Conservation (phyloP, 176 grass and related monocot species). For the Rhynchospora tenuis region DNA sequence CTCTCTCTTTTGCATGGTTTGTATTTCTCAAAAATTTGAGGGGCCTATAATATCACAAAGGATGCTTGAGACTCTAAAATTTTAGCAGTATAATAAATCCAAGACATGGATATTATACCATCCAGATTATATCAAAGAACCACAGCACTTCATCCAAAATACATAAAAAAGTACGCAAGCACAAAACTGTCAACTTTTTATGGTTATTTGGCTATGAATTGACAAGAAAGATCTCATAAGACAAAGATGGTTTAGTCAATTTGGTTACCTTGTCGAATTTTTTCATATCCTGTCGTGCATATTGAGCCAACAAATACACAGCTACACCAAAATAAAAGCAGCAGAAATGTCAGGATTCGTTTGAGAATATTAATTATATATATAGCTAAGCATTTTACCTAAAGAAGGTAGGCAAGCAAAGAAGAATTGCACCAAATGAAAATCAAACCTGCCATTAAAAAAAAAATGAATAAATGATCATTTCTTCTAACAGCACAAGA, state of each 20-base stretch:
- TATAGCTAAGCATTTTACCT: constrained; percentile 42
- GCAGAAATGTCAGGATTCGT: background rate
- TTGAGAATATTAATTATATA: background rate
- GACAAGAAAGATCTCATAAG: background rate
- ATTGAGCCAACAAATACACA: constrained; percentile 75
- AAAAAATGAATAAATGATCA: constrained; percentile 12
- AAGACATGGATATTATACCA: background rate
- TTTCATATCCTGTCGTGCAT: constrained; percentile 77
- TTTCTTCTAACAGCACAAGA: background rate
- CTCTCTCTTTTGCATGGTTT: background rate
- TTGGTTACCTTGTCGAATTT: constrained; percentile 82
- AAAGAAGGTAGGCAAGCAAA: constrained; percentile 87
- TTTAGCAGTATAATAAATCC: background rate
- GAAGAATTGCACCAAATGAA: constrained; percentile 96
- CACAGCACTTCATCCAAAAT: background rate
- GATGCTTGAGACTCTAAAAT: background rate
- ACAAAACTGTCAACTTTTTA: background rate
- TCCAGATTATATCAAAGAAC: background rate
- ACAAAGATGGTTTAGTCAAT: constrained; percentile 7
- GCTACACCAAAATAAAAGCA: constrained; percentile 43
- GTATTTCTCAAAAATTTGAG: background rate
- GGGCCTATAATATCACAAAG: background rate
- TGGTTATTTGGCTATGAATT: background rate
- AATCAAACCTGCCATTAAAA: constrained; percentile 65
- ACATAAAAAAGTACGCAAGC: background rate